A percentile compares a stretch with the other conserved stretches of the same genome.
Evolutionary conservation across 2,329 filamentous ascomycete species (phyloP).

Genomic region (Dothiorella sarmentorum): DNA sequence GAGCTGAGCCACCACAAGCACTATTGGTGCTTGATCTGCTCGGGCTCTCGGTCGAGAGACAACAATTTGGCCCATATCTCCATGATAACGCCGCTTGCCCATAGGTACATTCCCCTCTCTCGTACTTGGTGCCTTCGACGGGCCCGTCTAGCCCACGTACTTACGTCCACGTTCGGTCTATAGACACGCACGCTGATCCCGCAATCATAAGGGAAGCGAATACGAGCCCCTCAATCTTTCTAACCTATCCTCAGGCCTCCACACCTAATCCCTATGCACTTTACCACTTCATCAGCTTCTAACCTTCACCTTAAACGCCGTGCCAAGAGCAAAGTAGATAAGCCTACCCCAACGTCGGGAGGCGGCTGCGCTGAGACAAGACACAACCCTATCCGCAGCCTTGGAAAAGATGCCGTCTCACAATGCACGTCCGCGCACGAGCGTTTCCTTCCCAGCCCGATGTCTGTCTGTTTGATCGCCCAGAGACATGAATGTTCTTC

Average conservation of each 20-base stretch:
- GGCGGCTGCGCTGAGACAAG: slow-evolving; percentile 12
- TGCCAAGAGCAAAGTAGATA: neutral
- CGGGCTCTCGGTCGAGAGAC: too few relatives aligned
- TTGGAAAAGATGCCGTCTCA: neutral
- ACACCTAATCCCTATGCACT: neutral
- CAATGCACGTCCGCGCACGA: neutral
- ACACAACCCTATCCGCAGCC: slow-evolving; percentile 1
- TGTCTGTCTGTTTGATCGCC: neutral
- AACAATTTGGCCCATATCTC: too few relatives aligned
- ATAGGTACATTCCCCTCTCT: too few relatives aligned
- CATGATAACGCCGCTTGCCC: too few relatives aligned
- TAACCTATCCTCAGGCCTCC: slow-evolving; percentile 1
- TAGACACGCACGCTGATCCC: neutral
- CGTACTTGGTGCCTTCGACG: too few relatives aligned
- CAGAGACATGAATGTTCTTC: too few relatives aligned
- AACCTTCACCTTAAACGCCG: neutral
- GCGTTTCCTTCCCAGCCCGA: too few relatives aligned
- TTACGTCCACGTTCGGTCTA: neutral
- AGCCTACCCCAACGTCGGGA: neutral
- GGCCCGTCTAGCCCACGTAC: too few relatives aligned
- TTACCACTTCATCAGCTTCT: neutral
- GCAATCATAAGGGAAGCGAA: slow-evolving; percentile 7
- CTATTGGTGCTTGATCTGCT: too few relatives aligned
- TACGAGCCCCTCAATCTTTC: slow-evolving; percentile 12
- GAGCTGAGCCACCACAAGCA: neutral